Evolutionary conservation across 495 filamentous ascomycete genomes (phyloP).

Genomic region (Tuber borchii): DNA sequence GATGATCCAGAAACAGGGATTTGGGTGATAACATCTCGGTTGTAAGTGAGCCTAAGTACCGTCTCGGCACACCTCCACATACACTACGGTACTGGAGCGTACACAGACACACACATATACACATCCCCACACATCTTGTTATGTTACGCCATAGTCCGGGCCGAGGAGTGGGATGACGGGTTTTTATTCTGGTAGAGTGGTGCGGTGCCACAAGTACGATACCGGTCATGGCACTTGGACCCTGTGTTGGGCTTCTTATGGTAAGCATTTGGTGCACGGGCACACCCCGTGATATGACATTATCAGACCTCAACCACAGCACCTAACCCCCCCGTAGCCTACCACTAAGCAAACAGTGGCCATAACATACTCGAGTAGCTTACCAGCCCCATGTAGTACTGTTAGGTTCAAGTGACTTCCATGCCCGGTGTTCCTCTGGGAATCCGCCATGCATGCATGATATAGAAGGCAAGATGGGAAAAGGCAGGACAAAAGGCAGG

Average conservation of each 20-base stretch:
- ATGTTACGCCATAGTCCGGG: neutral
- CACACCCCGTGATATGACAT: neutral
- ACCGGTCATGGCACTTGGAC: neutral
- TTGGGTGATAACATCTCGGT: slow-evolving; percentile 1
- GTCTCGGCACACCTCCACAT: neutral
- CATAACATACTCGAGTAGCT: neutral
- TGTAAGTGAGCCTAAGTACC: neutral
- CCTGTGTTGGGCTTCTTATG: neutral
- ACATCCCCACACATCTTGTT: neutral
- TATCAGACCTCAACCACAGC: neutral
- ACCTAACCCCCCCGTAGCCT: neutral
- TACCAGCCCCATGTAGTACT: neutral
- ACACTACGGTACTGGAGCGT: neutral
- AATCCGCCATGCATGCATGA: neutral
- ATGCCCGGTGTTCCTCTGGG: neutral
- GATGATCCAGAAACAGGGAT: slow-evolving; percentile 1
- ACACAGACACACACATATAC: neutral
- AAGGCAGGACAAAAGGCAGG: neutral
- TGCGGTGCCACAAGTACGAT: neutral
- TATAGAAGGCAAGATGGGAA: neutral
- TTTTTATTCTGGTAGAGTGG: neutral
- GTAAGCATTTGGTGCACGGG: neutral
- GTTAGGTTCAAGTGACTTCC: neutral
- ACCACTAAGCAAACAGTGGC: too few relatives aligned
- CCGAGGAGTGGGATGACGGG: neutral